Base-by-base conservation (phyloP, 1,284 basidiomycete genomes). In the Cutaneotrichosporon sp. region DNA sequence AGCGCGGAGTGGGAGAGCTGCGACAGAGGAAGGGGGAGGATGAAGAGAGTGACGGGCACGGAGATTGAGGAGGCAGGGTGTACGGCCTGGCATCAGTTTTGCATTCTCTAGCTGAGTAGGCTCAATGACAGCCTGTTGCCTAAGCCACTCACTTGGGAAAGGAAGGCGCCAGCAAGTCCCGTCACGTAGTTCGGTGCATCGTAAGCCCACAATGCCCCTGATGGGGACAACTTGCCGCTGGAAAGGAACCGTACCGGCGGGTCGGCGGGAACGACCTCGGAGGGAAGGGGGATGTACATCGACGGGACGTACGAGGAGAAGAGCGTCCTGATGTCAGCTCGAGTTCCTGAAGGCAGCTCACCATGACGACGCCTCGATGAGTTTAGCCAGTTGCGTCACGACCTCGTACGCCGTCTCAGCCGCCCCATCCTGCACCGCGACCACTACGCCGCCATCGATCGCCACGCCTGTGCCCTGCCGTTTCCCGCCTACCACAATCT, bases 171-270 rank as follows among this genome's bases (percentile, higher is more conserved):
- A 1, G 67, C 61, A 1, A 70, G 19, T 3, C 69, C 70, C 2
- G 66, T 70, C 10, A 66, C 48, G 49, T 64, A 69, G 58, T 72
- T 72, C 8, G 70, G 70, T 20, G 66, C 59, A n/a, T 62, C 63
- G 53, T 60, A 65, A 22, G 42, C 31, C 9, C 51, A 55, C 11
- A 46, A 20, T 4, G 27, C 25, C 14, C 16, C 16, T 3, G 19
- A 16, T 1, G 26, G n/a, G n/a, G n/a, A n/a, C n/a, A n/a, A n/a
- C n/a, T n/a, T n/a, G n/a, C n/a, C n/a, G n/a, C n/a, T 37, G 7
- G 60, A 57, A 6, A 71, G 50, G 31, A 49, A 49, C 4, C 70
- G 65, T 26, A 70, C 64, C 1, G 67, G 64, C 10, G 66, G 51
- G 24, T 57, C 50, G 38, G 39, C 11, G 19, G 27, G 33, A 4